These are phyloP conservation scores for Cyberlindnera bimundalis DNA, from an alignment of 805 yeast species.

Conservation along the genomic window DNA sequence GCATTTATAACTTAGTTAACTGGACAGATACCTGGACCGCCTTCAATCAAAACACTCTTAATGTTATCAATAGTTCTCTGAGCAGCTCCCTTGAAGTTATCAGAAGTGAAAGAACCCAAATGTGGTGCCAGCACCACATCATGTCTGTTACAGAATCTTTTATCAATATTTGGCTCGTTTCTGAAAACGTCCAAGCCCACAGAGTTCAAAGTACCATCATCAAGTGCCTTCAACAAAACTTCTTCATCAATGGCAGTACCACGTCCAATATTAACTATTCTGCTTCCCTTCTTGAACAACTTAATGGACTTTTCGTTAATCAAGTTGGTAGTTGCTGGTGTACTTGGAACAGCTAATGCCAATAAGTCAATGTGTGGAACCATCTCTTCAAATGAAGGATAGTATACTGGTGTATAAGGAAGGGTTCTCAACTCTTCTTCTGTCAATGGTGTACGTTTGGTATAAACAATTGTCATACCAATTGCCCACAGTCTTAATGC, in stretches of 20 bases:
- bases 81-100: constrained; percentile 51
- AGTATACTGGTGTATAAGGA: constrained; percentile 44
- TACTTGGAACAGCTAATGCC: constrained; percentile 63
- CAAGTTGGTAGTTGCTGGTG: constrained; percentile 51
- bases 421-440: constrained; percentile 34
- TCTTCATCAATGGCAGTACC: constrained; percentile 64
- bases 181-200: constrained; percentile 73
- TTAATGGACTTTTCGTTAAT: constrained; percentile 46
- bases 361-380: constrained; percentile 48
- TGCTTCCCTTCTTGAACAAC: constrained; percentile 47
- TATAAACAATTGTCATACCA: constrained; percentile 62
- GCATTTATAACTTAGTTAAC: constrained; percentile 11
- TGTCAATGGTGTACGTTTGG: constrained; percentile 47
- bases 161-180: constrained; percentile 54
- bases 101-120: constrained; percentile 62
- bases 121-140: constrained; percentile 74
- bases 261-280: constrained; percentile 71
- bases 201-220: constrained; percentile 56
- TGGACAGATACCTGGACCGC: constrained; percentile 15
- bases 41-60: constrained; percentile 20
- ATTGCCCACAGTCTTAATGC: constrained; percentile 52
- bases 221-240: constrained; percentile 55
- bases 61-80: constrained; percentile 53
- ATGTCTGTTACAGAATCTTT: constrained; percentile 48
- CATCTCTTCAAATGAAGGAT: constrained; percentile 41